phyloP scores from a whole-genome alignment of 176 grass and related monocot genomes.

The Tillandsia leiboldiana region DNA sequence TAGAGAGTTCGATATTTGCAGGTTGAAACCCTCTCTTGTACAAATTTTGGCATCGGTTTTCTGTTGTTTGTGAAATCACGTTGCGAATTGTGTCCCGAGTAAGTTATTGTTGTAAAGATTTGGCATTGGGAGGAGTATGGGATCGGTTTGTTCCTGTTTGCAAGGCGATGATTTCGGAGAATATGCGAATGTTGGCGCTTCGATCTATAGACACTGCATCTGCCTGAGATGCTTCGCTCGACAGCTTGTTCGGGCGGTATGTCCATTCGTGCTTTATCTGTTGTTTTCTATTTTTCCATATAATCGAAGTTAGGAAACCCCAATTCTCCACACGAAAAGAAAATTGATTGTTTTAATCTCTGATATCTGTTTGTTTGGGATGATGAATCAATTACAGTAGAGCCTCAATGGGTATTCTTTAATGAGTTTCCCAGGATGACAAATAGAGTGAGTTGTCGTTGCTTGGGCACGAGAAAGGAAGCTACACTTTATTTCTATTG shows the following conservation, averaged over 20 bases:
- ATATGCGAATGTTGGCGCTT: constrained; percentile 32
- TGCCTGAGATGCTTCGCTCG: constrained; percentile 78
- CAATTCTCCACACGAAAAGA: not conserved
- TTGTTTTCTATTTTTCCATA: not conserved
- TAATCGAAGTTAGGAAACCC: constrained; percentile 2
- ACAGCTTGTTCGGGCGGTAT: constrained; percentile 69
- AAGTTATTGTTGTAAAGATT: not conserved
- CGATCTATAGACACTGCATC: constrained; percentile 41
- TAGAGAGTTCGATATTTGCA: not conserved
- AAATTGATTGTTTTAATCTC: not conserved
- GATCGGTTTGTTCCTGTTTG: constrained; percentile 75
- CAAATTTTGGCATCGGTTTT: not conserved
- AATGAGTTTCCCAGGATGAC: too few relatives aligned
- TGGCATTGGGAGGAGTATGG: constrained; percentile 38
- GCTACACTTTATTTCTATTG: too few relatives aligned
- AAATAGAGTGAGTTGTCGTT: too few relatives aligned
- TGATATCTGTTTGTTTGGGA: not conserved
- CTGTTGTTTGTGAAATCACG: not conserved
- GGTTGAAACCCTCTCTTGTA: not conserved
- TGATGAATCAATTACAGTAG: not conserved
- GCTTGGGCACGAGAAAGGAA: too few relatives aligned
- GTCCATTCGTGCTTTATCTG: not conserved
- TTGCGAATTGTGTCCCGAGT: not conserved
- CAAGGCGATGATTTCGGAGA: constrained; percentile 46
- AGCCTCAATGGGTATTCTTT: not conserved